Evolutionary conservation across 306 rosid species (phyloP).

Genomic region (Quillaja saponaria): DNA sequence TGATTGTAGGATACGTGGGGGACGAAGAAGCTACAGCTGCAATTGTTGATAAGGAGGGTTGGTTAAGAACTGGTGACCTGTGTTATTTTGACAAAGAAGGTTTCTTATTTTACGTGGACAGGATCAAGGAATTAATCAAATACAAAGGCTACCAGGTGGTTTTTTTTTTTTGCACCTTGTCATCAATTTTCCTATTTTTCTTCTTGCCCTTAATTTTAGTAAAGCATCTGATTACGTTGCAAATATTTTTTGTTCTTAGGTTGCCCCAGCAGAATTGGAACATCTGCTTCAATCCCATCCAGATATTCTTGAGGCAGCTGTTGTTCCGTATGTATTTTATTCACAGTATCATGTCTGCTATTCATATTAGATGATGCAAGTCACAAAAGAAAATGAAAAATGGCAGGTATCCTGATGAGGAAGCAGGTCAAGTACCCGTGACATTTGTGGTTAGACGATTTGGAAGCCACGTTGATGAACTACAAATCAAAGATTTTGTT

Average conservation of each 20-base stretch:
- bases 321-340: slow-evolving; percentile 48
- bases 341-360: not conserved
- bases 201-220: no score
- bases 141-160: slow-evolving; percentile 41
- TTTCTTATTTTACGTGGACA: slow-evolving; percentile 29
- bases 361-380: not conserved
- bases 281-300: slow-evolving; percentile 62
- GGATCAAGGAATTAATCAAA: slow-evolving; percentile 40
- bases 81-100: slow-evolving; percentile 36
- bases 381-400: not conserved
- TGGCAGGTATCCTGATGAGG: slow-evolving; percentile 64
- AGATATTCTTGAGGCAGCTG: slow-evolving; percentile 61
- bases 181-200: no score
- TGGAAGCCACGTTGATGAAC: slow-evolving; percentile 41
- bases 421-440: slow-evolving; percentile 76
- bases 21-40: slow-evolving; percentile 28
- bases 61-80: slow-evolving; percentile 43
- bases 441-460: slow-evolving; percentile 53
- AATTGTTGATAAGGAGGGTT: slow-evolving; percentile 30
- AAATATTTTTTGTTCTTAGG: no score
- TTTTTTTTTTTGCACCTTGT: no score
- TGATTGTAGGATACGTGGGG: slow-evolving; percentile 30
- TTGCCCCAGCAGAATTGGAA: slow-evolving; percentile 75
- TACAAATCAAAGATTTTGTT: slow-evolving; percentile 48
- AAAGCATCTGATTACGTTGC: no score